Base-by-base conservation (phyloP, 805 yeast species). In the Saccharomycopsis fodiens region DNA sequence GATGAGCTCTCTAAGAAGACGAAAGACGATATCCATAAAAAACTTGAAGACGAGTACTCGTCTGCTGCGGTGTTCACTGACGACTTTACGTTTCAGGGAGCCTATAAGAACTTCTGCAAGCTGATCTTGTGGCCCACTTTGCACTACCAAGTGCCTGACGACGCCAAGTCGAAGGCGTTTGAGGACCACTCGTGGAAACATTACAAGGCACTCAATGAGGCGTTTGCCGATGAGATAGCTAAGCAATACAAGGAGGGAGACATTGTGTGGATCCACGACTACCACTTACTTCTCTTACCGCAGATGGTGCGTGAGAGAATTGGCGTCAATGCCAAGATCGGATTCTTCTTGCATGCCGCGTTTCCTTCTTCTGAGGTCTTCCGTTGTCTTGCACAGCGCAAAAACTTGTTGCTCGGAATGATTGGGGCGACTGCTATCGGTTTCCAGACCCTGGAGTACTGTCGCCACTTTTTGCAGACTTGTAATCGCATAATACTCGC, bases 41-140 rank as follows among this genome's bases (percentile, higher is more conserved):
- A 66, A 34, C 62, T 85, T 44, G 52, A 50, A 3, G 57, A 60
- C 1, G 74, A 78, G 2, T 81, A 76, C 59, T 58, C 75, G 47
- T 76, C 82, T 35, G 74, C 72, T 48, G 78, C 87, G 0, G 85
- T 88, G 2, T 78, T 76, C 48, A 79, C 91, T 2, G 76, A 76
- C 53, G 97, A 93, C 62, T 64, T 76, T 25, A 79, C 87, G 1
- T 86, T 87, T 55, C 84, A 83, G 57, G 97, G 97, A 17, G 96
- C 89, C 59, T 93, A 93, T 62, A 79, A 78, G 47, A 85, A 86
- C 43, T 93, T 84, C 61, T 91, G 97, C 62, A 93, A 93, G 63
- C 94, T 89, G 57, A 85, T 93, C 34, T 67, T 93, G 51, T 93
- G 97, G 97, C 98, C 98, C 27, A 86, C 96, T 2, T 72, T 93